Evolutionary conservation across 164 flowering plant species (phyloP), one percentile per base, ranked within the genome.

Genomic region (Dillenia suffruticosa): DNA sequence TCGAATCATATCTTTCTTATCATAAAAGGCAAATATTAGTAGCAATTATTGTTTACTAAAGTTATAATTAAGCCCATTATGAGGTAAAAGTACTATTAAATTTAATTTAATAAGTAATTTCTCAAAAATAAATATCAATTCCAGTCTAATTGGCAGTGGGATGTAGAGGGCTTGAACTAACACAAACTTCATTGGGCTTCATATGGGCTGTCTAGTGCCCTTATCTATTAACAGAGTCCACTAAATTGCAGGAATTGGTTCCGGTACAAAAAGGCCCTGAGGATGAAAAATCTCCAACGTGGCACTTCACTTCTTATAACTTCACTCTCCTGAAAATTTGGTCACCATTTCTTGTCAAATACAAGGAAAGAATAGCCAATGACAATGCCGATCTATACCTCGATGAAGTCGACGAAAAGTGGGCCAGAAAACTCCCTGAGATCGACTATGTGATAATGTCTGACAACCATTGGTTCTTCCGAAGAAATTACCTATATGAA

Each of bases 261-360:
- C 80, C 82, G 5, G 11, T 84, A 78, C 79, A 82, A 81, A 43
- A 92, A 85, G 48, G 57, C 74, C 22, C 22, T 1, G 22, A 19
- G 9, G 81, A 82, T 22, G 79, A 82, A 63, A 70, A 74, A 49
- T 82, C 76, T 58, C 68, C 77, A 44, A 82, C 73, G 61, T 90
- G 90, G 90, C 74, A 72, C 60, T 88, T 90, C 47, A 85, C 83
- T 0, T 58, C 74, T 9, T 71, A 84, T 56, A 77, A 84, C 72
- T 88, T 90, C 81, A 86, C 91, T 3, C 80, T 90, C 55, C 69
- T 78, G 47, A 79, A 75, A 9, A 53, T 83, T 22, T 88, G 92
- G 91, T 61, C 81, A 44, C 67, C 60, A 50, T 74, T 71, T 70
- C 56, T 81, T 5, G 79, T 79, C 13, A 15, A 12, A 3, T 73